phyloP scores from a whole-genome alignment of 78 protist species.

The Polysphondylium violaceum region DNA sequence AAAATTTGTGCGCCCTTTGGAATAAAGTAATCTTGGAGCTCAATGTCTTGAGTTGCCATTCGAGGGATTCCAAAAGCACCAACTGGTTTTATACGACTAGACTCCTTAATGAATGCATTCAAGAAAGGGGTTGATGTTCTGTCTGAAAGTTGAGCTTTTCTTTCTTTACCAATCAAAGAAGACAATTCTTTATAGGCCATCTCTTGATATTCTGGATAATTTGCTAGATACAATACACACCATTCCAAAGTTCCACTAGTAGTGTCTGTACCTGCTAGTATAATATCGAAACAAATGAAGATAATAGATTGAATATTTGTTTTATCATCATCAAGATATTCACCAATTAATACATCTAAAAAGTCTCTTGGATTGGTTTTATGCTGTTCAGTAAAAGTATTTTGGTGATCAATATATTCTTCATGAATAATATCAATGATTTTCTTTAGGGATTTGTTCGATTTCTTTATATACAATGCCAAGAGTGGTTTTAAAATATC shows the following conservation, averaged over 20 bases:
- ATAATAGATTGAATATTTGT: not conserved
- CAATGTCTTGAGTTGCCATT: conserved; percentile 8
- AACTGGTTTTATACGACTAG: too few species aligned
- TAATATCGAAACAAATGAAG: not conserved
- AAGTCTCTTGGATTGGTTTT: conserved; percentile 15
- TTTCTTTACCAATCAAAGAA: not conserved
- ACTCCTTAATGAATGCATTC: conserved; percentile 1
- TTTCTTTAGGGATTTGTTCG: not conserved
- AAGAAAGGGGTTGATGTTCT: not conserved
- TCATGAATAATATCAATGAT: not conserved
- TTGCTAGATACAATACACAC: not conserved
- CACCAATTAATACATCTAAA: not conserved
- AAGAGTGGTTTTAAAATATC: not conserved
- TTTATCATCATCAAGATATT: not conserved
- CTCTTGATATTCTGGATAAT: conserved; percentile 45
- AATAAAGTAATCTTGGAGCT: conserved; percentile 21
- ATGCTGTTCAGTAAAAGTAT: not conserved
- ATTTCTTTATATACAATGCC: not conserved
- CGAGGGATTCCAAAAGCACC: conserved; percentile 35
- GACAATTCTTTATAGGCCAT: not conserved
- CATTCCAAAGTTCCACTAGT: conserved; percentile 6
- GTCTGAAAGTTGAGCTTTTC: not conserved
- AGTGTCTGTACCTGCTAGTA: not conserved
- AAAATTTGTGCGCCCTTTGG: conserved; percentile 50
- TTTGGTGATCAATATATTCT: conserved; percentile 1